Evolutionary conservation across 257 asterid genomes (phyloP), one percentile per base, ranked within the genome.

Genomic region (Buddleja alternifolia): DNA sequence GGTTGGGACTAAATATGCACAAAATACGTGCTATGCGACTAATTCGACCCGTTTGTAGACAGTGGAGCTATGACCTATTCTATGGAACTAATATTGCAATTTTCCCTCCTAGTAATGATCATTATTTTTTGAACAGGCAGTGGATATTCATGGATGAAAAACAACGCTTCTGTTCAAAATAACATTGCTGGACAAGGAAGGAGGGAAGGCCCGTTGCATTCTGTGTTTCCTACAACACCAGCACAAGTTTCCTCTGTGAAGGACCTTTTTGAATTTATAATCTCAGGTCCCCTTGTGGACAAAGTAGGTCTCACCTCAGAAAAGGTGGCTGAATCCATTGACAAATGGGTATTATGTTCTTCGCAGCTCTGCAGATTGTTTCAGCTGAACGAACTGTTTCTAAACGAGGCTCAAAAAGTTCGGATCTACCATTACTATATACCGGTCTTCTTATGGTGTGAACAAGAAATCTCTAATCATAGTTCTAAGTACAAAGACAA

Each of bases 361-460:
- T 84, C 95, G 12, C 85, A 86, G 25, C 87, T 94, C 56, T 91
- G 97, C 78, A 85, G 97, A 73, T 71, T 94, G 81, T 94, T 91
- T 83, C 77, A 77, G 79, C 80, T 94, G 58, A 87, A 87, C 19
- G 96, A 94, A 70, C 70, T 91, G 72, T 72, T 50, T 72, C 88
- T 94, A 62, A 84, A 81, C 0, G 95, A 86, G 66, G 83, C 99
- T 73, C 95, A 91, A 56, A 94, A 88, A 73, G 60, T 89, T 60
- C 86, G 99, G 62, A 78, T 94, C 19, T 94, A 68, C 78, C 99
- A 94, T 84, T 91, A 94, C 80, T 94, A 94, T 73, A 80, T 94
- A 73, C 99, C 98, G 3, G 98, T 94, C 51, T 94, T 87, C 84
- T 39, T 91, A 71, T 94, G 99, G 99, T 94, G 99, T 61, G 95